phyloP scores from a whole-genome alignment of 2,329 filamentous ascomycete species.

The Phialocephala sp. region DNA sequence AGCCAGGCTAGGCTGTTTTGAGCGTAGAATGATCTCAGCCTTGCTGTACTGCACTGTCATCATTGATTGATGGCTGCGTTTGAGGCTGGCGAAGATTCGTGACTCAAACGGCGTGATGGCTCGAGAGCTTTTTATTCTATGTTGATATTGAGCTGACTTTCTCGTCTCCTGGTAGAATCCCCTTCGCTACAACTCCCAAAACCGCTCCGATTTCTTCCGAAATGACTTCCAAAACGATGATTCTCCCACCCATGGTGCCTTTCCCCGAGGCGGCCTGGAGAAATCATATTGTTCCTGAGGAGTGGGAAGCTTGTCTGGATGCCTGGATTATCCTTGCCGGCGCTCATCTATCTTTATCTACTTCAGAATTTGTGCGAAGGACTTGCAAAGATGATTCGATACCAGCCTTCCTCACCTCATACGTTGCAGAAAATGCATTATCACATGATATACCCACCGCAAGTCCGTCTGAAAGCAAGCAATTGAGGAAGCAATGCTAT shows the following conservation, averaged over 20 bases:
- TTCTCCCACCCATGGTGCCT: conserved; percentile 74
- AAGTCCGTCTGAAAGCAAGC: conserved; percentile 45
- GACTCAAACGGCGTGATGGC: conserved; percentile 32
- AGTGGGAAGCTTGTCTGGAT: conserved; percentile 80
- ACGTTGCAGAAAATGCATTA: conserved; percentile 61
- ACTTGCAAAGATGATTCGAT: conserved; percentile 64
- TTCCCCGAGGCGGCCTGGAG: conserved; percentile 75
- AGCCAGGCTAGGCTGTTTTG: conserved; percentile 23
- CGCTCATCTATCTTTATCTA: conserved; percentile 65
- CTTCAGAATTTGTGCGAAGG: conserved; percentile 58
- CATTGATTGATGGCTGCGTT: conserved; percentile 4
- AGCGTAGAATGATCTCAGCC: conserved; percentile 23
- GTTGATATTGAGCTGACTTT: conserved; percentile 2
- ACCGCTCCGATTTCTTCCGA: not conserved
- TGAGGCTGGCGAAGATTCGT: conserved; percentile 6
- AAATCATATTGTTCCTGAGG: conserved; percentile 66
- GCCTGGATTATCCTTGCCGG: conserved; percentile 75
- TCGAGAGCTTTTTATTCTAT: conserved; percentile 8
- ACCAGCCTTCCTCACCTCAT: conserved; percentile 68
- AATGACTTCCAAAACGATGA: conserved; percentile 45
- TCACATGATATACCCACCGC: conserved; percentile 32
- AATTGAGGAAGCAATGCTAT: conserved; percentile 68
- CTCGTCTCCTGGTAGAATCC: not conserved
- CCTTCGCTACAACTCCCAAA: not conserved
- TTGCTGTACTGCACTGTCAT: conserved; percentile 23